Evolutionary conservation across 805 yeast genomes (phyloP), one percentile per base, ranked within the genome.

Genomic region (Lipomyces yamadae): DNA sequence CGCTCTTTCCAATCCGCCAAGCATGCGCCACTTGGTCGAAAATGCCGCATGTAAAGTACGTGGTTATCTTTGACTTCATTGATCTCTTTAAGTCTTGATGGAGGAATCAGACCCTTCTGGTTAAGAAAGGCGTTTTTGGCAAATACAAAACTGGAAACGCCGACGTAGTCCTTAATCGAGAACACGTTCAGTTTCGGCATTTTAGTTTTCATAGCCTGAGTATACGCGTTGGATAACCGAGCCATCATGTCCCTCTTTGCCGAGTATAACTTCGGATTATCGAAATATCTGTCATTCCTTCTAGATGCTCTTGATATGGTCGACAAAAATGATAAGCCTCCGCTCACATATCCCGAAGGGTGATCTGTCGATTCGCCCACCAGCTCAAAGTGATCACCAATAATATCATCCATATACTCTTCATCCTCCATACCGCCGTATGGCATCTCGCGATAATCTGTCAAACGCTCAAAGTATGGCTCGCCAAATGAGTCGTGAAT

Each of bases 401-500:
- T 24, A n/a, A 42, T 42, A 8, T 42, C 48, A 15, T 42, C 48
- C 5, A 42, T 7, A 42, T 42, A 42, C 10, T 42, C 48, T 11
- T 42, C 48, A 42, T 42, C 48, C 48, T 42, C 48, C 48, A 42
- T 42, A 7, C 48, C 48, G 18, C 15, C n/a, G 24, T 42, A 42
- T 6, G 24, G 48, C 48, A 42, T 42, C 29, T 42, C 48, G 6
- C 48, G 48, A 42, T 42, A 42, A 42, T 42, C 48, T 3, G 48
- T 42, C 7, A 24, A 15, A n/a, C 48, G 48, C 29, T 35, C 50
- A n/a, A 56, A 48, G 39, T 56, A 62, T 39, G 60, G 50, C 35
- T 56, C 52, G 32, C 64, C 64, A 29, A 56, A 62, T 35, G 61
- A 45, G 48, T 62, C 64, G 37, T 45, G 50, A 4, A 37, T n/a